Conservation (phyloP, 176 grass and related monocot genomes). For the Triticum aestivum region DNA sequence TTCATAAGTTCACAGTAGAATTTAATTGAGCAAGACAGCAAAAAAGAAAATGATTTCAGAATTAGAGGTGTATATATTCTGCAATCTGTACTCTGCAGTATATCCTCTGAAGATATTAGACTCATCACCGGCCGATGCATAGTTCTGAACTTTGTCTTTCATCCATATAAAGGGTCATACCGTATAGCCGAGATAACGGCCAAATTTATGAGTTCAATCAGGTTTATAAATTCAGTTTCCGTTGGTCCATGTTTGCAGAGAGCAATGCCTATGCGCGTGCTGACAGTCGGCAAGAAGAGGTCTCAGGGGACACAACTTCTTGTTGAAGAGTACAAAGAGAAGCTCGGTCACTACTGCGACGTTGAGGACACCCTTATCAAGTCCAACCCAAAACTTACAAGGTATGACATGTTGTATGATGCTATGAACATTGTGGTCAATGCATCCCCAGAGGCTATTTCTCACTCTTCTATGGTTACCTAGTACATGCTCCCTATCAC, state of each 20-base stretch:
- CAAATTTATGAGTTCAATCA: neutral
- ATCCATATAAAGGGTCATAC: neutral
- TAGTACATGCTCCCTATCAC: neutral
- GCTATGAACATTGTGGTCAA: neutral
- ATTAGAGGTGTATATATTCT: neutral
- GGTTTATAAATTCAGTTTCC: neutral
- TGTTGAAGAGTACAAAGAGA: constrained; percentile 84
- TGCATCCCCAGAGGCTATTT: neutral
- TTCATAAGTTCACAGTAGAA: neutral
- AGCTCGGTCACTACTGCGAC: constrained; percentile 68
- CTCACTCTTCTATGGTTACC: neutral
- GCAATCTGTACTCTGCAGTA: neutral
- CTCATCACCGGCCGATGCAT: neutral
- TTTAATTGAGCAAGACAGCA: neutral
- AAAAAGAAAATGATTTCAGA: neutral
- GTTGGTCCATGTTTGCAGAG: constrained; percentile 38
- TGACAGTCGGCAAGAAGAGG: constrained; percentile 89
- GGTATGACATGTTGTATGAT: constrained; percentile 27
- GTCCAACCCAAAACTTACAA: constrained; percentile 82
- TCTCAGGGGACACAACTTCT: constrained; percentile 70
- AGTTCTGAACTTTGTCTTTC: neutral
- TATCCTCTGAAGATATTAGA: neutral
- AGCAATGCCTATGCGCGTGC: constrained; percentile 68
- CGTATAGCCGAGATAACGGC: neutral
- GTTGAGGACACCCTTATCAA: constrained; percentile 65